phyloP scores from a whole-genome alignment of 2,329 filamentous ascomycete genomes.

The Corynespora cassiicola region DNA sequence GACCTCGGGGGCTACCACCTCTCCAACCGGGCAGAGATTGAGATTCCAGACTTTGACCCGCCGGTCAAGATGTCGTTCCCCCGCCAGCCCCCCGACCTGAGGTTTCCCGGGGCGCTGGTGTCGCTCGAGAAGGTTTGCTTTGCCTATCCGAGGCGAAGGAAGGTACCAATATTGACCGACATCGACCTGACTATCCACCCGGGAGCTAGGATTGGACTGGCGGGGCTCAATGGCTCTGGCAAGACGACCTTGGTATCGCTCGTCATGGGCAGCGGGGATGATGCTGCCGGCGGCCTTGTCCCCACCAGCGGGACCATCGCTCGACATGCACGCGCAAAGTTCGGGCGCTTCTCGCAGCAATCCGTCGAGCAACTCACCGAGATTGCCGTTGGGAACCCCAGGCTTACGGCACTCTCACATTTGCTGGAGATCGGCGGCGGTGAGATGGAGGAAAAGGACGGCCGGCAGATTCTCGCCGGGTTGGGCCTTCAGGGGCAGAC shows the following conservation, averaged over 20 bases:
- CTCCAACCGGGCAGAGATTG: slow-evolving; percentile 69
- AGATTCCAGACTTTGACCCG: slow-evolving; percentile 67
- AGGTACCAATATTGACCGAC: slow-evolving; percentile 62
- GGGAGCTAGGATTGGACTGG: slow-evolving; percentile 76
- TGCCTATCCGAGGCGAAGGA: slow-evolving; percentile 60
- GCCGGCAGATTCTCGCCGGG: slow-evolving; percentile 70
- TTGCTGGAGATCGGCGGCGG: slow-evolving; percentile 63
- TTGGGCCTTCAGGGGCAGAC: slow-evolving; percentile 74
- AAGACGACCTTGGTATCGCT: slow-evolving; percentile 81
- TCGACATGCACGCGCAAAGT: slow-evolving; percentile 70
- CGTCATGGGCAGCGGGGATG: slow-evolving; percentile 61
- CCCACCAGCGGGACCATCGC: slow-evolving; percentile 69
- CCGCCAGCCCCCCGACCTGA: slow-evolving; percentile 70
- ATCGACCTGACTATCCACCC: slow-evolving; percentile 73
- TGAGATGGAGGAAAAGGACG: slow-evolving; percentile 68
- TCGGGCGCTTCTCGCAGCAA: slow-evolving; percentile 83
- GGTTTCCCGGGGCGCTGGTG: slow-evolving; percentile 77
- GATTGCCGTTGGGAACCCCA: slow-evolving; percentile 57
- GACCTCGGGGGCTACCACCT: slow-evolving; percentile 64
- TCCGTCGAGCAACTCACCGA: slow-evolving; percentile 73
- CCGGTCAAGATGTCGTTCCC: slow-evolving; percentile 65
- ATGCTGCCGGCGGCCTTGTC: slow-evolving; percentile 38
- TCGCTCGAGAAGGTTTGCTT: slow-evolving; percentile 74
- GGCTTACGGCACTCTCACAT: slow-evolving; percentile 70
- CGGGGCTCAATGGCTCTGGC: slow-evolving; percentile 81